Percentiles rank a stretch among this genome's conserved stretches.
Evolutionary conservation across 75 land plant genomes (phyloP).

Genomic region (Picea sitchensis): DNA sequence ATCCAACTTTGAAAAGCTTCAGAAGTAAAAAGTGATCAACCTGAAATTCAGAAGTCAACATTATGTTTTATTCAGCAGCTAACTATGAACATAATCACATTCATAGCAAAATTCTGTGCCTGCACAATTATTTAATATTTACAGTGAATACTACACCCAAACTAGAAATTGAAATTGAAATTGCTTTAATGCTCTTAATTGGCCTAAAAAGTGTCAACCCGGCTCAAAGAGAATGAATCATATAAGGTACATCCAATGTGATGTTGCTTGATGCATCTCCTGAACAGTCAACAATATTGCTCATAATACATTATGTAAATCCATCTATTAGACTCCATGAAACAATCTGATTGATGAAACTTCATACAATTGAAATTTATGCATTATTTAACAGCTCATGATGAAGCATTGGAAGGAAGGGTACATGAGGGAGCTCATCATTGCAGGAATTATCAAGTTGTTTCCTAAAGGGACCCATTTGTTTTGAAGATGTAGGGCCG

Average conservation of each 20-base stretch:
- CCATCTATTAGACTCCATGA: not conserved
- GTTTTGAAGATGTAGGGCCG: too few species aligned
- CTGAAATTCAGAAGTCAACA: not conserved
- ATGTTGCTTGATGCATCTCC: not conserved
- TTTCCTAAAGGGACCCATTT: not conserved
- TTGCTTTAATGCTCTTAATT: not conserved
- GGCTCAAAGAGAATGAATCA: not conserved
- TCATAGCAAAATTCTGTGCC: not conserved
- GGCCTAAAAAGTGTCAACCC: not conserved
- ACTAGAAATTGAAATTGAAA: not conserved
- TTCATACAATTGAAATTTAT: not conserved
- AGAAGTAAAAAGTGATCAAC: not conserved
- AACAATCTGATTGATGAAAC: not conserved
- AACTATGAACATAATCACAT: not conserved
- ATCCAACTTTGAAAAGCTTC: not conserved
- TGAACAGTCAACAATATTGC: not conserved
- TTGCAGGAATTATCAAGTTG: not conserved
- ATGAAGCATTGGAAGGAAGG: too few species aligned
- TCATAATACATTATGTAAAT: too few species aligned
- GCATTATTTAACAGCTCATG: too few species aligned
- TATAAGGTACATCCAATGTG: not conserved
- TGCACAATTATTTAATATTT: not conserved
- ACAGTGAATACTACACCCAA: too few species aligned
- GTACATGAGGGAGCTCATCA: not conserved
- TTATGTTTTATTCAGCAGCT: not conserved